phyloP scores from a whole-genome alignment of 495 filamentous ascomycete species.

The Penicillium flavigenum region DNA sequence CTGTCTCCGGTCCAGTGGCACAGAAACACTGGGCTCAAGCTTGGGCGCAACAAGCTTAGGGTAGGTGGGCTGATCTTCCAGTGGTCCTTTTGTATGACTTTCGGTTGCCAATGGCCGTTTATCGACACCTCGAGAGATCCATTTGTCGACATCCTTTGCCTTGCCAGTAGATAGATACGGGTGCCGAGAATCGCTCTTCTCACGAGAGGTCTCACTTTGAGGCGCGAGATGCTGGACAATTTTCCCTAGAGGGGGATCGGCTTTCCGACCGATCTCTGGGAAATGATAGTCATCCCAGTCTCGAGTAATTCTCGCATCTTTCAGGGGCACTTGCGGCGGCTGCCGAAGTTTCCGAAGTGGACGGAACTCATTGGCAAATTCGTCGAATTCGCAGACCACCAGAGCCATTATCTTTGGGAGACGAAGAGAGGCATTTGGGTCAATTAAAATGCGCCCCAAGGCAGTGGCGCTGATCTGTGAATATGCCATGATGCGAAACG shows the following conservation, averaged over 20 bases:
- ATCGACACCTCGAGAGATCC: not conserved
- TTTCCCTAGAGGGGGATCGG: not conserved
- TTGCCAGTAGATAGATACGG: not conserved
- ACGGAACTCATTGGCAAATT: not conserved
- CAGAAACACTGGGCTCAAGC: not conserved
- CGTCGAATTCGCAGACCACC: slow-evolving; percentile 4
- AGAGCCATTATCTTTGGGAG: not conserved
- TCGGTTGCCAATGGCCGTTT: not conserved
- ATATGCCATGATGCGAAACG: slow-evolving; percentile 14
- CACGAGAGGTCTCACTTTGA: not conserved
- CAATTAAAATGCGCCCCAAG: slow-evolving; percentile 4
- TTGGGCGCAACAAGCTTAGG: not conserved
- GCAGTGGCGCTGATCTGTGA: slow-evolving; percentile 7
- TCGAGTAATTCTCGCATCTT: slow-evolving; percentile 8
- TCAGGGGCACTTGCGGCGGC: not conserved
- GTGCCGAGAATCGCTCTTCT: not conserved
- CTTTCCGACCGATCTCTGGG: slow-evolving; percentile 18
- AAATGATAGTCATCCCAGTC: slow-evolving; percentile 31
- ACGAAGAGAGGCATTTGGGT: too few species aligned
- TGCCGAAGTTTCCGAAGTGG: slow-evolving; percentile 7
- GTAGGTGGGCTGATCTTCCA: not conserved
- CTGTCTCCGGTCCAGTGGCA: not conserved
- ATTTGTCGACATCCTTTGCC: not conserved
- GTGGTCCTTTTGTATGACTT: not conserved
- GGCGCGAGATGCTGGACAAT: slow-evolving; percentile 10